Evolutionary conservation across 306 rosid species (phyloP).

Genomic region (Vigna hirtella): DNA sequence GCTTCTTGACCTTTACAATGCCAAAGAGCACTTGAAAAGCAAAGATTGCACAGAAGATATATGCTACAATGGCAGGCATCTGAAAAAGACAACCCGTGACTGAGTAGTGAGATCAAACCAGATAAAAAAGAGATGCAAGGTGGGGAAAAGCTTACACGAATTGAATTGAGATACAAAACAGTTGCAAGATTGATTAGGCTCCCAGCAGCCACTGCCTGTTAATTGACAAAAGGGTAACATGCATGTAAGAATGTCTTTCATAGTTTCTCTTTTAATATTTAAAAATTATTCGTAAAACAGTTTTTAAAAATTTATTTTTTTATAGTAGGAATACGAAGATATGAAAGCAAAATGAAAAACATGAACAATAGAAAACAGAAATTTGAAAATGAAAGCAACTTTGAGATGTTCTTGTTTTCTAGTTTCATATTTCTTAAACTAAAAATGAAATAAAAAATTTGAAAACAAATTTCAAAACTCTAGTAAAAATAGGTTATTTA

Average conservation of each 20-base stretch:
- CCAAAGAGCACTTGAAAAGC: slow-evolving; percentile 90
- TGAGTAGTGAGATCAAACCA: slow-evolving; percentile 38
- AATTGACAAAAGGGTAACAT: slow-evolving; percentile 47
- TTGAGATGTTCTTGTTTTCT: not conserved
- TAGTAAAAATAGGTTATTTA: not conserved
- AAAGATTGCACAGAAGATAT: slow-evolving; percentile 76
- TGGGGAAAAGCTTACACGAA: slow-evolving; percentile 67
- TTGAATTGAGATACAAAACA: slow-evolving; percentile 76
- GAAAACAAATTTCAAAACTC: not conserved
- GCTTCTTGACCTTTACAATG: slow-evolving; percentile 81
- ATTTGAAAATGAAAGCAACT: slow-evolving; percentile 1
- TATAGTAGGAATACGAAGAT: not conserved
- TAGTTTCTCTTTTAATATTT: not conserved
- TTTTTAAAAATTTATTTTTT: not conserved
- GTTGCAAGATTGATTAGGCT: slow-evolving; percentile 96
- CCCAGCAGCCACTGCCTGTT: slow-evolving; percentile 96
- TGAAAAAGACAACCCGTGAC: slow-evolving; percentile 48
- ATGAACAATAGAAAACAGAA: not conserved
- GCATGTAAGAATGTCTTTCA: not conserved
- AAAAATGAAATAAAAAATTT: not conserved
- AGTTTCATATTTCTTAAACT: not conserved
- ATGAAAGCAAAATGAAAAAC: not conserved
- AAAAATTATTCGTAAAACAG: not conserved
- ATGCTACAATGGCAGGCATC: slow-evolving; percentile 83
- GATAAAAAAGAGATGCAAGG: slow-evolving; percentile 13